Evolutionary conservation across 2,329 filamentous ascomycete genomes (phyloP).

Genomic region (Drechslerella dactyloides): DNA sequence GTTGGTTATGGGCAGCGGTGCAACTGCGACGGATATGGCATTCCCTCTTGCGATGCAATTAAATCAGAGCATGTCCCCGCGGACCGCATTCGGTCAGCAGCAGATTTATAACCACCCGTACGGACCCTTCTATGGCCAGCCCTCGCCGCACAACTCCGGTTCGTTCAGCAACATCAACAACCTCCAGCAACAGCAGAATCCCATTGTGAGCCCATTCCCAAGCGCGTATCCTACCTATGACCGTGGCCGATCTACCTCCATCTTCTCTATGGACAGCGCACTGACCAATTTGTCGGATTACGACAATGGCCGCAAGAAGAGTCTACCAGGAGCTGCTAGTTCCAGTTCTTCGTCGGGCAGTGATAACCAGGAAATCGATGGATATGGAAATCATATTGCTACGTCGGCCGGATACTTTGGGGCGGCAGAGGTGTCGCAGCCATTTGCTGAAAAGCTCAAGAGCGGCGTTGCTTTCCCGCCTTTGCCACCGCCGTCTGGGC

Average conservation of each 20-base stretch:
- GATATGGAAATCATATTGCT: conserved; percentile 38
- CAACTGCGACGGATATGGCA: conserved; percentile 38
- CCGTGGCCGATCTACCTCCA: conserved; percentile 53
- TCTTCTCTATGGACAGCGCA: conserved; percentile 54
- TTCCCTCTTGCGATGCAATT: conserved; percentile 42
- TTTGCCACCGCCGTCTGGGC: conserved; percentile 32
- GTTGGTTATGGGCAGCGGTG: conserved; percentile 28
- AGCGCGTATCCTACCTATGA: conserved; percentile 28
- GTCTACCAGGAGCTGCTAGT: conserved; percentile 37
- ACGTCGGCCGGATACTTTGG: conserved; percentile 32
- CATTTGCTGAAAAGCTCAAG: conserved; percentile 40
- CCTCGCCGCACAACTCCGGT: conserved; percentile 50
- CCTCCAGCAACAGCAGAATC: conserved; percentile 46
- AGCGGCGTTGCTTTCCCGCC: conserved; percentile 43
- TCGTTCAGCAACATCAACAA: conserved; percentile 50
- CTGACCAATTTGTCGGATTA: conserved; percentile 54
- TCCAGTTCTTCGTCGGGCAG: conserved; percentile 45
- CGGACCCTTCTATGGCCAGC: conserved; percentile 40
- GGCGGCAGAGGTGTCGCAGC: conserved; percentile 23
- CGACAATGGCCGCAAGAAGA: conserved; percentile 48
- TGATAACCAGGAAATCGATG: conserved; percentile 42
- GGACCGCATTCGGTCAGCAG: conserved; percentile 37
- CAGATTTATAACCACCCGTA: conserved; percentile 34
- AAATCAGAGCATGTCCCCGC: conserved; percentile 38
- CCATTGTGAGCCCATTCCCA: conserved; percentile 43